Evolutionary conservation across 371 early-diverging fungal genomes (phyloP), one percentile per base, ranked within the genome.

Genomic region (Circinella umbellata): DNA sequence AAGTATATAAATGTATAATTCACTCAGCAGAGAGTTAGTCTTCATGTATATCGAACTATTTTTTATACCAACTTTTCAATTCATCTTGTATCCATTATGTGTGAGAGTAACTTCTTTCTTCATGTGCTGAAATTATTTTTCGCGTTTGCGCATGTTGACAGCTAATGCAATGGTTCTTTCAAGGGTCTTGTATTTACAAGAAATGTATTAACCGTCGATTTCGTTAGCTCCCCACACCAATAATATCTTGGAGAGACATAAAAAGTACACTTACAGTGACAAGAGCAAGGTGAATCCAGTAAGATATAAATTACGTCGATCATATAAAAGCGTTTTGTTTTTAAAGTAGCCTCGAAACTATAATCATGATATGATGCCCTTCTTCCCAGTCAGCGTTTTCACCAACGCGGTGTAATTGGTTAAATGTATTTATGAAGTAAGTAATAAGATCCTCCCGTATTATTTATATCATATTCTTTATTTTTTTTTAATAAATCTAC

Each of bases 251-350:
- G 57, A 6, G 3, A 11, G 3, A 42, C 42, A 42, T 42, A 42
- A 46, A 49, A 51, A 54, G 18, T 54, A n/a, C n/a, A 10, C 77
- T 76, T 84, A 88, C 86, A 95, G 78, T 1, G 95, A 94, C 63
- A 96, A 80, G 71, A 95, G 94, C 65, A 96, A 77, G 4, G 96
- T 95, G 70, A 94, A 94, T 7, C 96, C 96, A 20, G 93, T 92
- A 73, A 96, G 78, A 67, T 96, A 90, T 80, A 95, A 85, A 80
- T 96, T 96, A 76, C 97, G 88, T 79, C 96, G 97, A 39, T 92
- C 93, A 69, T 95, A n/a, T n/a, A 94, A 75, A 96, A 95, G 72
- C 89, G 88, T 71, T 86, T 88, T 13, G 92, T 87, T 69, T 89
- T 85, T 38, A 88, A 76, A 68, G 79, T 86, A 54, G 90, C 82